phyloP scores from a whole-genome alignment of 164 flowering plant species.

The Sedum album region DNA sequence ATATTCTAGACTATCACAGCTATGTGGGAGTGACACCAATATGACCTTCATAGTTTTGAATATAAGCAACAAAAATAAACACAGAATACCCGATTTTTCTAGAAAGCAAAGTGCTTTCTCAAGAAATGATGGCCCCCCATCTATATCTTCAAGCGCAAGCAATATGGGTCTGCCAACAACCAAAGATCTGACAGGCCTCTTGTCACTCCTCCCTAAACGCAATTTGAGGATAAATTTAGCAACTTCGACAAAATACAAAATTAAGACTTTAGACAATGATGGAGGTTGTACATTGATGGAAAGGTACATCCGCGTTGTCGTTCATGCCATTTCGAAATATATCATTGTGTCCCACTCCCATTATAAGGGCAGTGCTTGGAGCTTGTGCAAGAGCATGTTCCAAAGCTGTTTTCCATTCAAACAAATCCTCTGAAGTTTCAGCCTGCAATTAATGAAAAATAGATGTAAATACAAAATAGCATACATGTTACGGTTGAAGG shows the following conservation, averaged over 20 bases:
- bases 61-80: background rate
- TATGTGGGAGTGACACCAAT: no score
- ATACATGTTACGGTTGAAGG: background rate
- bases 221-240: background rate
- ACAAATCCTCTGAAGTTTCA: conserved; percentile 61
- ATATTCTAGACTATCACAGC: no score
- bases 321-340: conserved; percentile 78
- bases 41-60: background rate
- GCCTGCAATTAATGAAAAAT: background rate
- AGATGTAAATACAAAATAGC: background rate
- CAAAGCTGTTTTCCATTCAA: conserved; percentile 93
- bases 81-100: conserved; percentile 70
- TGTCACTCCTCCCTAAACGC: conserved; percentile 74
- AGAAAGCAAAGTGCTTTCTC: conserved; percentile 96
- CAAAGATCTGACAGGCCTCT: conserved; percentile 78
- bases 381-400: conserved; percentile 95
- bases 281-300: conserved; percentile 56
- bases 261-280: background rate
- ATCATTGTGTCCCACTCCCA: conserved; percentile 98
- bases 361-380: conserved; percentile 93
- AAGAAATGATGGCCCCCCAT: conserved; percentile 96
- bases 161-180: conserved; percentile 98
- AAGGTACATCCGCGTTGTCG: conserved; percentile 71
- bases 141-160: conserved; percentile 99
- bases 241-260: background rate